Evolutionary conservation across 768 basidiomycete genomes (phyloP).

Genomic region (Kwoniella pini): DNA sequence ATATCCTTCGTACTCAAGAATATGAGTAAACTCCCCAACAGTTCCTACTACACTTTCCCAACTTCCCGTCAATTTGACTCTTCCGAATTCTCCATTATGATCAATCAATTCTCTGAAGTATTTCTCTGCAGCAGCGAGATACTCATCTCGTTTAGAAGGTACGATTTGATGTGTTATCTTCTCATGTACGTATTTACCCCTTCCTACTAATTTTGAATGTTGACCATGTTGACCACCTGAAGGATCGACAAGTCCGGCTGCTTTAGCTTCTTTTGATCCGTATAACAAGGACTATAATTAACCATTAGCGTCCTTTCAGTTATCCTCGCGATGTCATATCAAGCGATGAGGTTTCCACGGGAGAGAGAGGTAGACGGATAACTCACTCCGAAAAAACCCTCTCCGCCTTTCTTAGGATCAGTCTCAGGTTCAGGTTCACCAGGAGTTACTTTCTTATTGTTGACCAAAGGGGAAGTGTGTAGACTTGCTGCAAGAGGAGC

Average conservation of each 20-base stretch:
- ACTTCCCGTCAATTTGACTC: slow-evolving; percentile 83
- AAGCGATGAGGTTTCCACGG: no score
- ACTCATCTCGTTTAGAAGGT: slow-evolving; percentile 75
- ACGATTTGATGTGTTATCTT: slow-evolving; percentile 71
- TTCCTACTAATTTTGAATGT: slow-evolving; percentile 82
- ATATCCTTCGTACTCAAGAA: slow-evolving; percentile 93
- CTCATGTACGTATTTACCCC: slow-evolving; percentile 72
- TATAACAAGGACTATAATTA: slow-evolving; percentile 63
- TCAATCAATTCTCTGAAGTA: slow-evolving; percentile 82
- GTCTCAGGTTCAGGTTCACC: slow-evolving; percentile 12
- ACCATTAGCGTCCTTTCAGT: background rate
- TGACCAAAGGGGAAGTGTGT: slow-evolving; percentile 7
- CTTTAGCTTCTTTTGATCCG: slow-evolving; percentile 87
- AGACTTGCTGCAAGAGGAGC: slow-evolving; percentile 5
- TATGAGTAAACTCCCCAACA: slow-evolving; percentile 64
- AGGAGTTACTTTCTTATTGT: slow-evolving; percentile 7
- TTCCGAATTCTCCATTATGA: slow-evolving; percentile 60
- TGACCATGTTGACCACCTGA: slow-evolving; percentile 59
- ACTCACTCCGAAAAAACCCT: slow-evolving; percentile 35
- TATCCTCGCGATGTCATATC: no score
- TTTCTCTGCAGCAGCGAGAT: slow-evolving; percentile 81
- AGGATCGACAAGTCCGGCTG: slow-evolving; percentile 57
- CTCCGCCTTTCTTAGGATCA: slow-evolving; percentile 25
- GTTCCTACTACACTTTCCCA: slow-evolving; percentile 92
- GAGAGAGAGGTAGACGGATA: background rate